These are phyloP conservation scores for Micractinium sp. DNA, from an alignment of 139 green algal species.

Conservation along the genomic window DNA sequence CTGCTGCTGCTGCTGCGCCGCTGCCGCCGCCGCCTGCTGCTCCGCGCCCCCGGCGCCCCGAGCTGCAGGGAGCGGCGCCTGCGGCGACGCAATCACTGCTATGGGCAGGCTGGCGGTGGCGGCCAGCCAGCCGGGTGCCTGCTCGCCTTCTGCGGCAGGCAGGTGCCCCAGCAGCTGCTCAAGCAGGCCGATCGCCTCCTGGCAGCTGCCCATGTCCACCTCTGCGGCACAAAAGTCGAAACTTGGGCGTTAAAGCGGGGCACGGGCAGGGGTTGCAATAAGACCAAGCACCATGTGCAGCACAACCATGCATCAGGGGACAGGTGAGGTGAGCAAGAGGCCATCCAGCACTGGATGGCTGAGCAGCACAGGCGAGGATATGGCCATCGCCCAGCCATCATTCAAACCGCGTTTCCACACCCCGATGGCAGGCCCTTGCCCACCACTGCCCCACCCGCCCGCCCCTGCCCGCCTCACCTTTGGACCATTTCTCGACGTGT, in stretches of 20 bases:
- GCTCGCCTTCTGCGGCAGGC: neutral
- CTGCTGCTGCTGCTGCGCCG: neutral
- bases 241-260: too few species aligned
- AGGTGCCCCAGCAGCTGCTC: constrained; percentile 10
- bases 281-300: too few species aligned
- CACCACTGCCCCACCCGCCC: too few species aligned
- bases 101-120: neutral
- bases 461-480: neutral
- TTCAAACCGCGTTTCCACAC: neutral
- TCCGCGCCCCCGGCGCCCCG: constrained; percentile 9
- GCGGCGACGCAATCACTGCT: neutral
- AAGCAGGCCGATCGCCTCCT: neutral
- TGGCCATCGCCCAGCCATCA: neutral
- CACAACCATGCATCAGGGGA: neutral
- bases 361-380: neutral
- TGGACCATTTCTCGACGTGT: constrained; percentile 9
- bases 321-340: neutral
- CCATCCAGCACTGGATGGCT: neutral
- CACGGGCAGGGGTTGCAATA: too few species aligned
- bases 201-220: neutral
- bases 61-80: neutral
- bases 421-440: neutral
- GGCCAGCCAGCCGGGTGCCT: constrained; percentile 17
- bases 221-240: neutral
- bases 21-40: neutral